These are phyloP conservation scores for Volvox reticuliferus DNA, from an alignment of 139 green algal genomes.

Conservation along the genomic window DNA sequence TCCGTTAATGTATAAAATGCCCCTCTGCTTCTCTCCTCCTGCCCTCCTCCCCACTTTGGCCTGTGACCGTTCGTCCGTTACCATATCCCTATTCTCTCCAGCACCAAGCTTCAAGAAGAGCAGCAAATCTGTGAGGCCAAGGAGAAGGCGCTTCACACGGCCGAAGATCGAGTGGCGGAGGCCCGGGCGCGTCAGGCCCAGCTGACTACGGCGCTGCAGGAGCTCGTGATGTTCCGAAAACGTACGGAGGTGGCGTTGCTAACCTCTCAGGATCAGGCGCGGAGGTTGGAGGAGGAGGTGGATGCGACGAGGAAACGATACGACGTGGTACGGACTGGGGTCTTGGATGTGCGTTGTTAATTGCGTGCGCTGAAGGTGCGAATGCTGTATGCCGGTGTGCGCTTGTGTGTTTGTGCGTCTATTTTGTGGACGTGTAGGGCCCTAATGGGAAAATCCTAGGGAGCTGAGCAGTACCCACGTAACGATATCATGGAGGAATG, in stretches of 20 bases:
- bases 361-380: too few species aligned
- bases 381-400: too few species aligned
- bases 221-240: conserved; percentile 83
- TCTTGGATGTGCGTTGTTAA: too few species aligned
- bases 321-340: conserved; percentile 40
- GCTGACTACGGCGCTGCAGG: conserved; percentile 64
- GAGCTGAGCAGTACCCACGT: too few species aligned
- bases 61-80: too few species aligned
- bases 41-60: too few species aligned
- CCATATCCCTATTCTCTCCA: background rate
- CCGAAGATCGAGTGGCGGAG: conserved; percentile 47
- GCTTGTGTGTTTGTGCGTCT: too few species aligned
- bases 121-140: conserved; percentile 32
- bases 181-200: conserved; percentile 52
- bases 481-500: too few species aligned
- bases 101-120: conserved; percentile 46
- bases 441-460: too few species aligned
- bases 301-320: conserved; percentile 64
- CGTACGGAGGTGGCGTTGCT: conserved; percentile 72
- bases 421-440: too few species aligned
- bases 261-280: conserved; percentile 66
- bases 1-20: too few species aligned
- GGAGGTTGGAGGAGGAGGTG: conserved; percentile 59
- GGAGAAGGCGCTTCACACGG: conserved; percentile 39
- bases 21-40: too few species aligned